Percentiles rank a stretch among this genome's conserved stretches.
phyloP scores from a whole-genome alignment of 371 early-diverging fungal species.

The Vairimorpha necatrix region DNA sequence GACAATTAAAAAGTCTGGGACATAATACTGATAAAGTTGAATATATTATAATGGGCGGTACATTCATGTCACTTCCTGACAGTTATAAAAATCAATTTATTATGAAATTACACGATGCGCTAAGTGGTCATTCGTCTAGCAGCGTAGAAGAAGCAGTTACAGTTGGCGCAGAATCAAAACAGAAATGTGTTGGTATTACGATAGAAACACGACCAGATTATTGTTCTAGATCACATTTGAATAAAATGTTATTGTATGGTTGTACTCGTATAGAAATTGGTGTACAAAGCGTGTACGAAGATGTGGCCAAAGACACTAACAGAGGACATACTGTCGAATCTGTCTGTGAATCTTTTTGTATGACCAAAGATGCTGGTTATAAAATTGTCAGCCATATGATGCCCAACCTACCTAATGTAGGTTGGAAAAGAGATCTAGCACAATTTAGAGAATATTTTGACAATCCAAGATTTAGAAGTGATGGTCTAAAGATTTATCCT shows the following conservation, averaged over 20 bases:
- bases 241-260: slow-evolving; percentile 95
- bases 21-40: slow-evolving; percentile 96
- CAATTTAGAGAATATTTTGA: slow-evolving; percentile 98
- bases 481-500: slow-evolving; percentile 97
- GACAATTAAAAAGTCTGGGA: slow-evolving; percentile 85
- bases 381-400: slow-evolving; percentile 99
- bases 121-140: slow-evolving; percentile 77
- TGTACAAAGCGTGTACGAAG: slow-evolving; percentile 98
- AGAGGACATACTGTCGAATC: slow-evolving; percentile 95
- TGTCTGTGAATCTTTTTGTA: slow-evolving; percentile 87
- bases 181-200: slow-evolving; percentile 98
- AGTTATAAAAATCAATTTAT: slow-evolving; percentile 95
- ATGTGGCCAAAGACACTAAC: slow-evolving; percentile 98
- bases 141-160: slow-evolving; percentile 82
- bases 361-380: slow-evolving; percentile 97
- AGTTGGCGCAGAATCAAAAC: slow-evolving; percentile 83
- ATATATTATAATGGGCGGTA: slow-evolving; percentile 99
- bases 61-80: slow-evolving; percentile 92
- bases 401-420: slow-evolving; percentile 99
- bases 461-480: slow-evolving; percentile 93
- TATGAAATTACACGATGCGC: slow-evolving; percentile 87
- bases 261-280: slow-evolving; percentile 98
- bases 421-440: slow-evolving; percentile 94
- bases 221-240: slow-evolving; percentile 87
- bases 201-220: slow-evolving; percentile 99